A percentile compares a stretch with the other conserved stretches of the same genome.
phyloP scores from a whole-genome alignment of 352 stramenopile species.

The Thraustochytrium sp. region DNA sequence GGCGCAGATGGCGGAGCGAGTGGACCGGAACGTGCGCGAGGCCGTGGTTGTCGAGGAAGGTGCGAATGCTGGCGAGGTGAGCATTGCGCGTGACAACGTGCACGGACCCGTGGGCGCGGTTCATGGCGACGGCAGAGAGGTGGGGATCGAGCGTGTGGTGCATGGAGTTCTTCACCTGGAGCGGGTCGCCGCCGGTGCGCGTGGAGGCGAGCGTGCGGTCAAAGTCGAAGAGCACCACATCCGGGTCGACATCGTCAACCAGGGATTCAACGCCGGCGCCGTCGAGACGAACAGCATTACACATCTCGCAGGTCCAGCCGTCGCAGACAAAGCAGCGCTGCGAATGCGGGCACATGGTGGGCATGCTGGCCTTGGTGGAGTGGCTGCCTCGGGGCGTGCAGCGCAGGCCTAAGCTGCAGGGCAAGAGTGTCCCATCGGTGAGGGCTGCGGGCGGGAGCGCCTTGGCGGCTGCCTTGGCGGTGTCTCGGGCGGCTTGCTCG shows the following conservation, averaged over 20 bases:
- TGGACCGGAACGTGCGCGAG: constrained; percentile 5
- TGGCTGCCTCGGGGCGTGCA: not conserved
- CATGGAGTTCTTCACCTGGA: not conserved
- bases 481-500: not conserved
- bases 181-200: not conserved
- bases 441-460: not conserved
- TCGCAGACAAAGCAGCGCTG: constrained; percentile 30
- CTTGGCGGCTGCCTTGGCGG: not conserved
- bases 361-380: not conserved
- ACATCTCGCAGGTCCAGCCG: constrained; percentile 12
- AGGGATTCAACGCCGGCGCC: not conserved
- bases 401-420: not conserved
- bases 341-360: constrained; percentile 29
- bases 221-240: constrained; percentile 26
- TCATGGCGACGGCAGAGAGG: not conserved
- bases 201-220: constrained; percentile 21
- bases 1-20: not conserved
- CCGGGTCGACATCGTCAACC: not conserved
- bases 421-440: not conserved
- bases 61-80: not conserved
- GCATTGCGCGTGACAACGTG: constrained; percentile 26
- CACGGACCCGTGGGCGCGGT: not conserved
- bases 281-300: not conserved
- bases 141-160: constrained; percentile 15
- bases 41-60: not conserved